Conservation (phyloP, 306 rosid genomes). For the Dalbergia cultrata region DNA sequence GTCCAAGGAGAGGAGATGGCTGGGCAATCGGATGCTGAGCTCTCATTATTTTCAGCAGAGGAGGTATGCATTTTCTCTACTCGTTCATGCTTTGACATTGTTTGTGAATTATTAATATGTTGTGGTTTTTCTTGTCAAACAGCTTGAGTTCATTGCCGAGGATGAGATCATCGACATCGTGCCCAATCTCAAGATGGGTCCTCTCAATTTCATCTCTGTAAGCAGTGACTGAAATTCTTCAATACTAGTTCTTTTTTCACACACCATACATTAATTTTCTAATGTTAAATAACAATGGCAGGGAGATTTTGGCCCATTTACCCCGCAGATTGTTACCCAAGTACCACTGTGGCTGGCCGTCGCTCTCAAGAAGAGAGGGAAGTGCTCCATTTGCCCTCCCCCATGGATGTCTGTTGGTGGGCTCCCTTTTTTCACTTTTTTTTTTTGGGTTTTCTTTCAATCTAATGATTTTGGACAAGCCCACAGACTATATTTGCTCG, state of each 20-base stretch:
- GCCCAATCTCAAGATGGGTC: slow-evolving; percentile 86
- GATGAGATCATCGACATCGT: slow-evolving; percentile 79
- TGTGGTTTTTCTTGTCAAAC: slow-evolving; percentile 32
- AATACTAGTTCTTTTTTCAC: not conserved
- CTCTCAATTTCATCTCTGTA: slow-evolving; percentile 82
- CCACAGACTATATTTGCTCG: slow-evolving; percentile 3
- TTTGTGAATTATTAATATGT: slow-evolving; percentile 19
- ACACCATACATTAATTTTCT: not conserved
- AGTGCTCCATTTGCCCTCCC: slow-evolving; percentile 79
- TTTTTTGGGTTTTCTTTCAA: not conserved
- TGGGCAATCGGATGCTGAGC: slow-evolving; percentile 55
- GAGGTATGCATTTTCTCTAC: slow-evolving; percentile 47
- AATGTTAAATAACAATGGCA: slow-evolving; percentile 48
- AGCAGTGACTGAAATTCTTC: slow-evolving; percentile 23
- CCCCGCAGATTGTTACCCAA: slow-evolving; percentile 75
- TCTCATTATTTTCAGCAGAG: slow-evolving; percentile 58
- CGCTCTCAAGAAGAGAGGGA: slow-evolving; percentile 89
- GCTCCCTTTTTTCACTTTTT: slow-evolving; percentile 37
- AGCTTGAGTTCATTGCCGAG: slow-evolving; percentile 92
- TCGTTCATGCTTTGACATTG: slow-evolving; percentile 1
- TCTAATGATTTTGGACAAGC: not conserved
- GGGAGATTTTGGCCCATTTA: slow-evolving; percentile 97
- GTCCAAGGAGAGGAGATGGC: slow-evolving; percentile 48
- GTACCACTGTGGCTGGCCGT: slow-evolving; percentile 93
- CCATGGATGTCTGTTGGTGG: slow-evolving; percentile 89